Evolutionary conservation across 2,329 filamentous ascomycete genomes (phyloP).

Genomic region (Exophiala alcalophila): DNA sequence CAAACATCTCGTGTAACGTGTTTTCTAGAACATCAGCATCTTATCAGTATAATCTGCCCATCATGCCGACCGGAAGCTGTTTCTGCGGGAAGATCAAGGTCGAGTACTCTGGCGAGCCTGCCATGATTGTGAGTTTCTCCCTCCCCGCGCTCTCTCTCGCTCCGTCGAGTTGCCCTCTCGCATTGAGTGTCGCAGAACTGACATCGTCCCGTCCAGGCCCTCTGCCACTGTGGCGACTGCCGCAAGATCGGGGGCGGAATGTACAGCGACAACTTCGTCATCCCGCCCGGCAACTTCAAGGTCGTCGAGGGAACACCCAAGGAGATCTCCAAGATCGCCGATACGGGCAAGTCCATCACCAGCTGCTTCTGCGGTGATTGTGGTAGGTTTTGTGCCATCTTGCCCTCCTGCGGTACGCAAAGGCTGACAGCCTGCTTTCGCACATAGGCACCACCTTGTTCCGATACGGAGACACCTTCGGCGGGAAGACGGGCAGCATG

Average conservation of each 20-base stretch:
- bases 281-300: slow-evolving; percentile 33
- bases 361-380: slow-evolving; percentile 41
- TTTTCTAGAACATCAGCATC: not conserved
- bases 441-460: slow-evolving; percentile 30
- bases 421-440: no score
- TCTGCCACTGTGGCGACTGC: slow-evolving; percentile 42
- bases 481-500: slow-evolving; percentile 32
- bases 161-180: not conserved
- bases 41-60: slow-evolving; percentile 10
- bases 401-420: no score
- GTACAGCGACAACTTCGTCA: slow-evolving; percentile 35
- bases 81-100: slow-evolving; percentile 39
- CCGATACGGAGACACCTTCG: slow-evolving; percentile 28
- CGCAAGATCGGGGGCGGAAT: slow-evolving; percentile 38
- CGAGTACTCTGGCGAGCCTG: slow-evolving; percentile 35
- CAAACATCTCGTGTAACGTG: no score
- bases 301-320: slow-evolving; percentile 36
- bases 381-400: slow-evolving; percentile 29
- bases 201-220: slow-evolving; percentile 29
- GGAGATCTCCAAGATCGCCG: slow-evolving; percentile 36
- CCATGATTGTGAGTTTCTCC: slow-evolving; percentile 33
- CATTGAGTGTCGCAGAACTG: not conserved
- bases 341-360: slow-evolving; percentile 38
- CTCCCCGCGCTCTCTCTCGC: not conserved
- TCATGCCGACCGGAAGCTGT: slow-evolving; percentile 35